Percentiles rank a stretch among this genome's conserved stretches.
Conservation (phyloP, 2,329 filamentous ascomycete species). For the Sporothrix curviconia region DNA sequence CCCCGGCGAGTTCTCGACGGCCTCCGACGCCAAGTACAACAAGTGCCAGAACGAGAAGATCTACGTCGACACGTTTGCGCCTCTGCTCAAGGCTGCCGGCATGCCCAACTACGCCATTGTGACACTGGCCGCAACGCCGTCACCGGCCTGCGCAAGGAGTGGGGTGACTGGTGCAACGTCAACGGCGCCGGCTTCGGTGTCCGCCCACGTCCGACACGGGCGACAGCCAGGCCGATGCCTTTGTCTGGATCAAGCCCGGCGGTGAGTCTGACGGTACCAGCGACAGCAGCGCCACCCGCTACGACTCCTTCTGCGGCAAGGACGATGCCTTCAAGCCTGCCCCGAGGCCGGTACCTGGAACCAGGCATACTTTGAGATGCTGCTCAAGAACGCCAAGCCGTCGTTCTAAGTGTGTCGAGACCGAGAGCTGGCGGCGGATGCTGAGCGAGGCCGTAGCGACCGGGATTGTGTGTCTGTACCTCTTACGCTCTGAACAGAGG, state of each 20-base stretch:
- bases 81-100: constrained; percentile 31
- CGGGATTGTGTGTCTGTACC: too few species aligned
- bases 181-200: constrained; percentile 54
- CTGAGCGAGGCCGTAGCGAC: background rate
- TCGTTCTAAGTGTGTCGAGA: constrained; percentile 22
- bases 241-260: constrained; percentile 63
- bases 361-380: constrained; percentile 39
- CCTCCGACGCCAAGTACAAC: constrained; percentile 37
- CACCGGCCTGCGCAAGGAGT: constrained; percentile 36
- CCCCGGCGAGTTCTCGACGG: constrained; percentile 35
- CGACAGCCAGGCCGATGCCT: constrained; percentile 50
- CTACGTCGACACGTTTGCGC: constrained; percentile 36
- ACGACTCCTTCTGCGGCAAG: constrained; percentile 35
- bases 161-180: constrained; percentile 48
- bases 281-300: constrained; percentile 29
- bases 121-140: constrained; percentile 37
- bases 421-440: background rate
- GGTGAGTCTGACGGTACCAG: constrained; percentile 43
- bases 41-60: constrained; percentile 36
- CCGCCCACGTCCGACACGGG: constrained; percentile 50
- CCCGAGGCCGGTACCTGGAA: constrained; percentile 39
- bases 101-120: constrained; percentile 37
- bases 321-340: constrained; percentile 33
- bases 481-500: constrained; percentile 1
- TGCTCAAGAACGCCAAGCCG: constrained; percentile 36